Conservation (phyloP, 2,329 filamentous ascomycete genomes). For the Claviceps paspali region DNA sequence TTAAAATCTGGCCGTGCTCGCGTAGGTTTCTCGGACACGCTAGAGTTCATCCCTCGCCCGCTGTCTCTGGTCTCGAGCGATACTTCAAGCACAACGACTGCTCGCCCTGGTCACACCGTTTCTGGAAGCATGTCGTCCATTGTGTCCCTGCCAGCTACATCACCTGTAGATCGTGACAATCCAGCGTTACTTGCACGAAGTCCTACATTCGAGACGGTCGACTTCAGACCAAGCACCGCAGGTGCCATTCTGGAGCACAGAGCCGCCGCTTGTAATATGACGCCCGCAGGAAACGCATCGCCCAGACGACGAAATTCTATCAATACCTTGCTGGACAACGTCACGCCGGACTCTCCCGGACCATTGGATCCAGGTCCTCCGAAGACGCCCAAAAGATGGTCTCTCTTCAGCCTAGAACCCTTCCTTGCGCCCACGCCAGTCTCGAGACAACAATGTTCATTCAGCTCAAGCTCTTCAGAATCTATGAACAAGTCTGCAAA, state of each 20-base stretch:
- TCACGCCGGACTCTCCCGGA: slow-evolving; percentile 19
- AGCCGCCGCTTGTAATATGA: slow-evolving; percentile 10
- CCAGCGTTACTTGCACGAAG: slow-evolving; percentile 22
- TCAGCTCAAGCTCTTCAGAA: slow-evolving; percentile 31
- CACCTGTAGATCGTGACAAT: slow-evolving; percentile 26
- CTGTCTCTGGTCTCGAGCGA: slow-evolving; percentile 75
- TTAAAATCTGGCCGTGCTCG: slow-evolving; percentile 36
- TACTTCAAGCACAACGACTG: slow-evolving; percentile 61
- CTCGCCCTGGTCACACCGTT: slow-evolving; percentile 54
- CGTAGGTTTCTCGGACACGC: slow-evolving; percentile 70
- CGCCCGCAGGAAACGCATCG: slow-evolving; percentile 13
- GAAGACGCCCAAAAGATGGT: slow-evolving; percentile 42
- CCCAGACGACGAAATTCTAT: slow-evolving; percentile 44
- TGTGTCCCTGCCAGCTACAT: slow-evolving; percentile 45
- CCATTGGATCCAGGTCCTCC: slow-evolving; percentile 30
- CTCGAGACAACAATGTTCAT: slow-evolving; percentile 28
- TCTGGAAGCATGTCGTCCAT: slow-evolving; percentile 71
- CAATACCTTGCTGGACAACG: slow-evolving; percentile 32
- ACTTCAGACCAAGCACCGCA: slow-evolving; percentile 52
- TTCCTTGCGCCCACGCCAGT: slow-evolving; percentile 31
- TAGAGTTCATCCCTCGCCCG: slow-evolving; percentile 72
- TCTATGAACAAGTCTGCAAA: slow-evolving; percentile 16
- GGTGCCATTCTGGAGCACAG: slow-evolving; percentile 49
- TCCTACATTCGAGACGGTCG: slow-evolving; percentile 25
- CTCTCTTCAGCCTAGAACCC: slow-evolving; percentile 46